phyloP scores from a whole-genome alignment of 164 flowering plant genomes.

The Liriodendron chinense region DNA sequence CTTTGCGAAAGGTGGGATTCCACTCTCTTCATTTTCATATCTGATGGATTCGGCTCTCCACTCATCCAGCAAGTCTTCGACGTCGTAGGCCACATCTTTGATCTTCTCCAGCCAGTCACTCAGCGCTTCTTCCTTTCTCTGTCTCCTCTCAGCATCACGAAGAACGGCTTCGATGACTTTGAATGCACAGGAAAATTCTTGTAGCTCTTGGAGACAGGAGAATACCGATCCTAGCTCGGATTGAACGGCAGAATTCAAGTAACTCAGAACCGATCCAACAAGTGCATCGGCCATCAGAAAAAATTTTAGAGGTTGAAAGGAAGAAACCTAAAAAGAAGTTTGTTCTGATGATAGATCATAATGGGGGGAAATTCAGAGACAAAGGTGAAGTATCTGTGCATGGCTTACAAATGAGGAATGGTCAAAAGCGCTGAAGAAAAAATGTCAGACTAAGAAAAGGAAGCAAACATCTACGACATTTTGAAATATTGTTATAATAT shows the following conservation, averaged over 20 bases:
- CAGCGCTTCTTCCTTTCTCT: slow-evolving; percentile 15
- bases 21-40: no score
- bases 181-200: slow-evolving; percentile 11
- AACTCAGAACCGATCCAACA: not conserved
- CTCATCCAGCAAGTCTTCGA: slow-evolving; percentile 8
- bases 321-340: no score
- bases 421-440: no score
- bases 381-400: no score
- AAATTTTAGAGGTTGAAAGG: not conserved
- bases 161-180: slow-evolving; percentile 18
- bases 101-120: slow-evolving; percentile 6
- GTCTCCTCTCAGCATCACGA: slow-evolving; percentile 27
- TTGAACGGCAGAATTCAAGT: not conserved
- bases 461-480: no score
- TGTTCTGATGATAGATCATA: no score
- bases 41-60: not conserved
- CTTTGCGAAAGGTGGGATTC: no score
- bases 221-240: not conserved
- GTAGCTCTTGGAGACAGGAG: slow-evolving; percentile 1
- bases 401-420: no score
- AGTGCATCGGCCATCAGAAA: not conserved
- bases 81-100: slow-evolving; percentile 7
- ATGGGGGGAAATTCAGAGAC: no score
- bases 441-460: no score
- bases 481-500: no score